Conservation (phyloP, 768 basidiomycete species). For the Symmetrospora coprosmae region DNA sequence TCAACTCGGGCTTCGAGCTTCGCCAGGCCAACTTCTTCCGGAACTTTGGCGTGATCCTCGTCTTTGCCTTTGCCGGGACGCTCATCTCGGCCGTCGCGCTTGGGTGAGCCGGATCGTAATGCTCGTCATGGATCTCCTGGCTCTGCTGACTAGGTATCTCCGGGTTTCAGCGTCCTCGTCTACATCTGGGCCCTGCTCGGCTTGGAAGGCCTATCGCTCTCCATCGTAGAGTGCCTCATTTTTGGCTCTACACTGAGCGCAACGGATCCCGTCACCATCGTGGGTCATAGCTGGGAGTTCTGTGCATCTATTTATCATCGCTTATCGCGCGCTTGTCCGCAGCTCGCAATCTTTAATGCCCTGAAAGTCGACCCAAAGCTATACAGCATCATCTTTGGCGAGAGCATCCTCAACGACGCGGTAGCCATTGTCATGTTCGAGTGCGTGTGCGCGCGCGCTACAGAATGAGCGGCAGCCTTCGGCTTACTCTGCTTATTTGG, state of each 20-base stretch:
- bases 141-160: constrained; percentile 15
- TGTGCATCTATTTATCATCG: background rate
- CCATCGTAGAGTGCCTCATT: constrained; percentile 79
- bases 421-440: constrained; percentile 99
- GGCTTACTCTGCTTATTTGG: background rate
- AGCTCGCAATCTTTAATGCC: constrained; percentile 85
- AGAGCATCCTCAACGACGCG: constrained; percentile 91
- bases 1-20: constrained; percentile 94
- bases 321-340: background rate
- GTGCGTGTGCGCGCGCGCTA: constrained; percentile 50
- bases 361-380: constrained; percentile 97
- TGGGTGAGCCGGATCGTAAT: constrained; percentile 51
- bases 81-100: constrained; percentile 92
- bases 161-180: constrained; percentile 77
- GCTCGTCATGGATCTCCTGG: constrained; percentile 44
- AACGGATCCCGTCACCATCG: constrained; percentile 93
- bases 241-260: constrained; percentile 95
- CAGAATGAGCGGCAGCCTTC: background rate
- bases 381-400: constrained; percentile 93
- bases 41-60: constrained; percentile 90
- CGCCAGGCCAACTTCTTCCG: constrained; percentile 99
- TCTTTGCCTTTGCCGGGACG: constrained; percentile 49
- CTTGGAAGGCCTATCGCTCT: constrained; percentile 71
- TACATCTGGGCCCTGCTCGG: constrained; percentile 90
- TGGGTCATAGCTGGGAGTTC: background rate